These are phyloP conservation scores for Diophrys appendiculata DNA, from an alignment of 73 alveolate species.

Conservation along the genomic window DNA sequence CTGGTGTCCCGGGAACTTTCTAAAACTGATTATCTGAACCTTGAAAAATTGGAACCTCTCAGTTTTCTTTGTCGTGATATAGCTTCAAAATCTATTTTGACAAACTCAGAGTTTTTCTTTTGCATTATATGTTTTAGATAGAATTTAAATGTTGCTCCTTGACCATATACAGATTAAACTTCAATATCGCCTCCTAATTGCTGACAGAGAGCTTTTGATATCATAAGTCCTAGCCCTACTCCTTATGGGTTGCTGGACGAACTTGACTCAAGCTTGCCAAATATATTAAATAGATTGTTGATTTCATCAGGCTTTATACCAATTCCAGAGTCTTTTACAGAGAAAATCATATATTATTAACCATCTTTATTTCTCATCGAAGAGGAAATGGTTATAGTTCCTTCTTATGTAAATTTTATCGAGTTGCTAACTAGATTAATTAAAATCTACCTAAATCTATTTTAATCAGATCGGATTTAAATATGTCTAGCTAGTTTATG, in stretches of 20 bases:
- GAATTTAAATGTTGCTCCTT: conserved; percentile 24
- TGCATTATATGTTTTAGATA: too few relatives aligned
- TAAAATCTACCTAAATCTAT: neutral
- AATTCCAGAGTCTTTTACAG: conserved; percentile 37
- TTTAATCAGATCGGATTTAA: neutral
- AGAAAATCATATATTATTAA: too few relatives aligned
- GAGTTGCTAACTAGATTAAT: neutral
- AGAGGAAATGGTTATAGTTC: neutral
- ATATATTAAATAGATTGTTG: conserved; percentile 16
- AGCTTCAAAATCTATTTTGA: too few relatives aligned
- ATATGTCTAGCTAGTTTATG: neutral
- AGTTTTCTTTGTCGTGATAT: too few relatives aligned
- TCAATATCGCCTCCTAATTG: conserved; percentile 39
- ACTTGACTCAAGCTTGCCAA: conserved; percentile 5
- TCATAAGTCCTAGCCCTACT: conserved; percentile 36
- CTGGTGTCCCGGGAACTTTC: too few relatives aligned
- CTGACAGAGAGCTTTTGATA: conserved; percentile 7
- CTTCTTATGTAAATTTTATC: neutral
- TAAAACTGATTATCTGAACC: too few relatives aligned
- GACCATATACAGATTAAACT: neutral
- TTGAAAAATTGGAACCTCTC: too few relatives aligned
- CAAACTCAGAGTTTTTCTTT: too few relatives aligned
- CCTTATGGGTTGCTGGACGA: conserved; percentile 14
- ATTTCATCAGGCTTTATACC: conserved; percentile 18
- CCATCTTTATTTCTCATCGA: neutral